Conservation (phyloP, 2,329 filamentous ascomycete genomes). For the Microdochium bolleyi region DNA sequence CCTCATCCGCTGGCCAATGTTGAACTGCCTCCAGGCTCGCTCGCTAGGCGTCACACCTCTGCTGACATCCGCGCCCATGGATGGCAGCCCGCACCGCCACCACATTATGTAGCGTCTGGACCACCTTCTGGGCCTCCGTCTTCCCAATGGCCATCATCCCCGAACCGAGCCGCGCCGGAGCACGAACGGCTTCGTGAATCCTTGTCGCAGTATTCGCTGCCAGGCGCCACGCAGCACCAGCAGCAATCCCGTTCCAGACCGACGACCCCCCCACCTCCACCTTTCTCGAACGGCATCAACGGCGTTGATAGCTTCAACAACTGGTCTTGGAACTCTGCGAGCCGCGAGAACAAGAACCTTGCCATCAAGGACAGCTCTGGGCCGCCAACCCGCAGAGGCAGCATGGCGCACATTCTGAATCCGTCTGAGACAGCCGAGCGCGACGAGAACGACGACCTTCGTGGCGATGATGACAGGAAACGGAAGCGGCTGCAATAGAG, state of each 20-base stretch:
- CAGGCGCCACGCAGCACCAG: constrained; percentile 19
- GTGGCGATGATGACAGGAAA: constrained; percentile 53
- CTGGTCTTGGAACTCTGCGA: constrained; percentile 49
- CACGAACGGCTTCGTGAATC: constrained; percentile 51
- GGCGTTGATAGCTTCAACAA: constrained; percentile 36
- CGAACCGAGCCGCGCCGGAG: constrained; percentile 38
- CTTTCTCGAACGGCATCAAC: constrained; percentile 40
- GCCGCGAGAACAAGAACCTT: constrained; percentile 41
- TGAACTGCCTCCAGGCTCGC: constrained; percentile 56
- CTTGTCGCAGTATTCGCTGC: constrained; percentile 45
- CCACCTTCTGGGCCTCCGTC: constrained; percentile 46
- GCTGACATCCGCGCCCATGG: constrained; percentile 90
- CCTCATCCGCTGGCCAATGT: constrained; percentile 57
- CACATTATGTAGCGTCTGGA: constrained; percentile 56
- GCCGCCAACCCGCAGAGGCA: constrained; percentile 48
- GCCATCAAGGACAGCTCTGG: constrained; percentile 46
- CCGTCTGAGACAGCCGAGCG: constrained; percentile 48
- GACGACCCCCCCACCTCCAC: constrained; percentile 42
- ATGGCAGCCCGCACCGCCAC: constrained; percentile 57
- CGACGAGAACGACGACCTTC: constrained; percentile 45
- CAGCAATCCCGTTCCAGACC: constrained; percentile 43
- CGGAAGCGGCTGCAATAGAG: constrained; percentile 47
- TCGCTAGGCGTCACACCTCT: constrained; percentile 82
- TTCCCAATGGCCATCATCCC: constrained; percentile 46
- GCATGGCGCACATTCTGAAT: constrained; percentile 58